Conservation (phyloP, 495 filamentous ascomycete species). For the Aspergillus olivimuriae region DNA sequence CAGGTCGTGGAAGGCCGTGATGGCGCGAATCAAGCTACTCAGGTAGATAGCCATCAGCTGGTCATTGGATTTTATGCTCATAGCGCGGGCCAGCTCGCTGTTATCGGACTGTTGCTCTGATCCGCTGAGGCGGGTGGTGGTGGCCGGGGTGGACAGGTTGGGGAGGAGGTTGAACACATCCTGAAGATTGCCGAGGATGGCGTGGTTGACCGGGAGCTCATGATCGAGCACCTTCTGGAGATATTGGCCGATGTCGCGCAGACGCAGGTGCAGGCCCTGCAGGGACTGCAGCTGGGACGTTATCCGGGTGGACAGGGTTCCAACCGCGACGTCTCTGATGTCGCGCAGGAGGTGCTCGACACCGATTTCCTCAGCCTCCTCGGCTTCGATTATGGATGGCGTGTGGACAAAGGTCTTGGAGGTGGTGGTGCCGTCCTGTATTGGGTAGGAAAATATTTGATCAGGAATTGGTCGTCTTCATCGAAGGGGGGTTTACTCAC, state of each 20-base stretch:
- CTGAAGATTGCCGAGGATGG: slow-evolving; percentile 94
- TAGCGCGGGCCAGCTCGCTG: slow-evolving; percentile 81
- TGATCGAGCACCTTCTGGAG: slow-evolving; percentile 92
- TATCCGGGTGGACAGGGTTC: slow-evolving; percentile 95
- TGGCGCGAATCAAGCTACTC: slow-evolving; percentile 90
- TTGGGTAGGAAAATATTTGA: neutral
- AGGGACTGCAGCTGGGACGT: slow-evolving; percentile 96
- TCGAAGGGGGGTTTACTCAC: slow-evolving; percentile 47
- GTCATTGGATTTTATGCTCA: slow-evolving; percentile 99
- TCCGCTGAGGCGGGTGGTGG: slow-evolving; percentile 41
- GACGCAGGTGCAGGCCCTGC: slow-evolving; percentile 89
- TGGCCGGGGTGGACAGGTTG: slow-evolving; percentile 81
- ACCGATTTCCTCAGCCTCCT: slow-evolving; percentile 98
- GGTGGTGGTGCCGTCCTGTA: slow-evolving; percentile 92
- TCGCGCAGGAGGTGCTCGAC: slow-evolving; percentile 97
- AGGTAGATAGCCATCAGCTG: slow-evolving; percentile 98
- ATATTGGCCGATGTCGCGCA: slow-evolving; percentile 92
- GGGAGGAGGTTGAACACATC: slow-evolving; percentile 98
- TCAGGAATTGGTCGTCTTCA: neutral
- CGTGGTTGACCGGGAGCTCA: slow-evolving; percentile 92
- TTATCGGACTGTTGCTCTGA: slow-evolving; percentile 49
- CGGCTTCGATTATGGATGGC: slow-evolving; percentile 97
- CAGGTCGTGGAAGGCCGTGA: slow-evolving; percentile 97
- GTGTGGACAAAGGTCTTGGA: slow-evolving; percentile 98
- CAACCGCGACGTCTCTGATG: slow-evolving; percentile 94